Evolutionary conservation across 257 asterid genomes (phyloP), one percentile per base, ranked within the genome.

Genomic region (Ajuga chamaepitys): DNA sequence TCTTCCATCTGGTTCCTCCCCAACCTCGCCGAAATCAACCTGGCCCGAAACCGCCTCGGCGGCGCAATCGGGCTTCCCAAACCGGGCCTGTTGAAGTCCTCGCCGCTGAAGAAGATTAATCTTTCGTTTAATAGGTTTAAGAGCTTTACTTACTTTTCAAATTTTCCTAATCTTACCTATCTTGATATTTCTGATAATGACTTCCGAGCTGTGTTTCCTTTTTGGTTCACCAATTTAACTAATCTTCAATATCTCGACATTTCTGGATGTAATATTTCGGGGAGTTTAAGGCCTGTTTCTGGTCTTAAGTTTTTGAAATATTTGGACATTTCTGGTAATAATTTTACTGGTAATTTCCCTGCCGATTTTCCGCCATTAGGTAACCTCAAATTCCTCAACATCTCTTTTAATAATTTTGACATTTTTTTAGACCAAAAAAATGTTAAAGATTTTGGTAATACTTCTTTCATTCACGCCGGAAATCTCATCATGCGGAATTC

Each of bases 91-190:
- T 17, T 46, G 18, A 34, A 10, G 2, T 12, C 69, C 5, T 82
- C 88, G 0, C 58, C 68, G 21, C 67, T 86, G 35, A 78, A 70
- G 13, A 79, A 40, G 64, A 80, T 93, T 42, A 79, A 89, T 74
- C 84, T 93, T 47, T 86, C 99, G 0, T 76, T 37, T 56, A 93
- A 93, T 77, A 77, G 99, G 88, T 86, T 93, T 44, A 83, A 75
- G n/a, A 80, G 62, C 69, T 77, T 89, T n/a, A 78, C 64, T 22
- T 58, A 60, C 59, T 61, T 86, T 30, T 74, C 89, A 0, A 53
- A 21, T 69, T 76, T 87, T 18, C 70, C 42, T 4, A 78, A 83
- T 70, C 73, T 89, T 1, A 76, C 38, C 11, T 73, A 21, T 64
- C 87, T 93, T 47, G 85, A 83, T 55, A 71, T 93, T 3, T 87